Evolutionary conservation across 495 filamentous ascomycete species (phyloP).

Genomic region (Umbilicaria muhlenbergii): DNA sequence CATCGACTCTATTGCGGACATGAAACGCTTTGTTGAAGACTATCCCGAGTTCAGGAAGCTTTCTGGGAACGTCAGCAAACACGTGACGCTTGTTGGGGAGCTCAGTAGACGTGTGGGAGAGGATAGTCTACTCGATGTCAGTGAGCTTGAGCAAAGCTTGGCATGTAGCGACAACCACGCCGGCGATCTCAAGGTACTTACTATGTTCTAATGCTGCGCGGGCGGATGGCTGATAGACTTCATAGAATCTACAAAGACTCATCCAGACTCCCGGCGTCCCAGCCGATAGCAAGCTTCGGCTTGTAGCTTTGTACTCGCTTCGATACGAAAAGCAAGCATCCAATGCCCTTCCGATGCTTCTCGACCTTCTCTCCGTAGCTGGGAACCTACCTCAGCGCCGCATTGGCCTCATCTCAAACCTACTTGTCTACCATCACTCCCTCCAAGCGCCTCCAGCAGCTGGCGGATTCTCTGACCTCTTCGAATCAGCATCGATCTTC

Average conservation of each 20-base stretch:
- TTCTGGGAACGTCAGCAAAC: constrained; percentile 95
- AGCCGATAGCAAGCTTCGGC: constrained; percentile 61
- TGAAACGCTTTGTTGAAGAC: constrained; percentile 98
- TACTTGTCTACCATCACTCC: constrained; percentile 70
- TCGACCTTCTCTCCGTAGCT: constrained; percentile 69
- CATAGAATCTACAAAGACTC: constrained; percentile 65
- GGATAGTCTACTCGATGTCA: constrained; percentile 78
- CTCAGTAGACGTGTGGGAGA: constrained; percentile 72
- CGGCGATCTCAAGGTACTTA: constrained; percentile 62
- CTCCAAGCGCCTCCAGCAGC: constrained; percentile 56
- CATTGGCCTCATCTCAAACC: constrained; percentile 57
- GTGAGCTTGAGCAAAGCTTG: constrained; percentile 90
- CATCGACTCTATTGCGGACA: constrained; percentile 91
- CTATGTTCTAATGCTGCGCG: not conserved
- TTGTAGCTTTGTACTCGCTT: constrained; percentile 83
- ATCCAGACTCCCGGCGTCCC: constrained; percentile 64
- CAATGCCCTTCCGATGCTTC: constrained; percentile 62
- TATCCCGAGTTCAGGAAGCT: constrained; percentile 95
- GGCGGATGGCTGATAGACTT: constrained; percentile 7
- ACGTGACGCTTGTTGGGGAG: constrained; percentile 90
- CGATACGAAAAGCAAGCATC: constrained; percentile 78
- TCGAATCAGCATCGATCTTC: constrained; percentile 80
- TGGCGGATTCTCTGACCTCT: constrained; percentile 72
- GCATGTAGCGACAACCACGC: constrained; percentile 93
- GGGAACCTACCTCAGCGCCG: constrained; percentile 56